These are phyloP conservation scores for Metschnikowia lunata DNA, from an alignment of 805 yeast genomes.

Conservation along the genomic window DNA sequence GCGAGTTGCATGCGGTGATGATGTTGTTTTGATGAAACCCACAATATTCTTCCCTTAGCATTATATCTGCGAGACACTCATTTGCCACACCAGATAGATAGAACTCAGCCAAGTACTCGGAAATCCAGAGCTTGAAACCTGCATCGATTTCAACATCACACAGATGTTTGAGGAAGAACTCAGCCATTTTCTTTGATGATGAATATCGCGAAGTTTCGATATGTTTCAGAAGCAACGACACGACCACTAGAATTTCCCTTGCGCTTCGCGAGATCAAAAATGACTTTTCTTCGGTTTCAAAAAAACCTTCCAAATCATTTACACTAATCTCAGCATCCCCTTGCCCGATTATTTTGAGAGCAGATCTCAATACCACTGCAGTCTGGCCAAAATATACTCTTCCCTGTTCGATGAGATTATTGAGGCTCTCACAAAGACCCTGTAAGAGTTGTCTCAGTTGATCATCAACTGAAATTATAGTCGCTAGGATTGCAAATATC, in stretches of 20 bases:
- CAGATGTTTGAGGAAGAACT: conserved; percentile 2
- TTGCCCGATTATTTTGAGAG: no score
- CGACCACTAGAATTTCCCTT: background rate
- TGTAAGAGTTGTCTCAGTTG: background rate
- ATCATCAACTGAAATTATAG: background rate
- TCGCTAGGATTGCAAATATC: conserved; percentile 7
- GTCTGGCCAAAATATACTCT: no score
- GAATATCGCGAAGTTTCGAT: background rate
- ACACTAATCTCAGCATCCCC: no score
- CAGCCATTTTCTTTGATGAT: background rate
- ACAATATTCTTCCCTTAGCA: background rate
- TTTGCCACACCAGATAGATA: conserved; percentile 11
- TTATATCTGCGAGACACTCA: background rate
- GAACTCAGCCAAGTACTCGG: conserved; percentile 13
- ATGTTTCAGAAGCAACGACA: conserved; percentile 1
- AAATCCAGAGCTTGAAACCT: conserved; percentile 5
- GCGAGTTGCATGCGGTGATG: background rate
- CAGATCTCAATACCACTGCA: background rate
- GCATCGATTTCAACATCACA: background rate
- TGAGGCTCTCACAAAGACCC: background rate
- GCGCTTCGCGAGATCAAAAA: background rate
- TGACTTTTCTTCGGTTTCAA: background rate
- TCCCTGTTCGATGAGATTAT: background rate
- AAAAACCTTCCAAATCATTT: conserved; percentile 2
- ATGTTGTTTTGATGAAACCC: conserved; percentile 1